Evolutionary conservation across 2,329 filamentous ascomycete species (phyloP).

Genomic region (Grosmannia penicillata): DNA sequence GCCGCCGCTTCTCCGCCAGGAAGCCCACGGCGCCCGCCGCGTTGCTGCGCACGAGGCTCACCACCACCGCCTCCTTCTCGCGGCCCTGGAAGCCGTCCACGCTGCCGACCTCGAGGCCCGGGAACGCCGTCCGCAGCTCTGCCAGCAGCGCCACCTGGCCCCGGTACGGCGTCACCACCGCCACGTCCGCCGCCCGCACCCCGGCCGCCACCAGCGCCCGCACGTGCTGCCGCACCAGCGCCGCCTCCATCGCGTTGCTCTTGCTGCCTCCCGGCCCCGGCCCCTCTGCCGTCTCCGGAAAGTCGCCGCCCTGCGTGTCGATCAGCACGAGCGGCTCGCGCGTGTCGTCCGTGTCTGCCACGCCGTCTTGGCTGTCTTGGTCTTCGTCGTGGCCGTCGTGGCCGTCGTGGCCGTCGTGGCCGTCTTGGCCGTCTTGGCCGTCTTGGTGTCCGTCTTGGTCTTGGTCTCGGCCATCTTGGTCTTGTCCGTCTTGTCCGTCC

Average conservation of each 20-base stretch:
- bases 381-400: too few relatives aligned
- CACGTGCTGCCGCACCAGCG: constrained; percentile 67
- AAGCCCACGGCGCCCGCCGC: constrained; percentile 79
- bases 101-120: constrained; percentile 83
- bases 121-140: constrained; percentile 65
- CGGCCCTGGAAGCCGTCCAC: constrained; percentile 92
- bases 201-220: constrained; percentile 59
- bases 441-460: too few relatives aligned
- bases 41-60: constrained; percentile 92
- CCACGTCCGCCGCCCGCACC: constrained; percentile 70
- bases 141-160: constrained; percentile 75
- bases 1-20: constrained; percentile 72
- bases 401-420: not conserved
- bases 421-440: too few relatives aligned
- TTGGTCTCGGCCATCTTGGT: too few relatives aligned
- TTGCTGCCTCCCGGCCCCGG: constrained; percentile 48
- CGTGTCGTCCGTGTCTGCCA: constrained; percentile 74
- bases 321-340: constrained; percentile 80
- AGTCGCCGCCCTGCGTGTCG: constrained; percentile 91
- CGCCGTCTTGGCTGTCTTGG: constrained; percentile 15
- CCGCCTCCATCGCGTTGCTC: constrained; percentile 82
- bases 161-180: constrained; percentile 92
- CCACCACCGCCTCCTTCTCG: constrained; percentile 89
- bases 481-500: too few relatives aligned
- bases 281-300: constrained; percentile 66